Conservation (phyloP, 495 filamentous ascomycete genomes). For the Xylaria flabelliformis region DNA sequence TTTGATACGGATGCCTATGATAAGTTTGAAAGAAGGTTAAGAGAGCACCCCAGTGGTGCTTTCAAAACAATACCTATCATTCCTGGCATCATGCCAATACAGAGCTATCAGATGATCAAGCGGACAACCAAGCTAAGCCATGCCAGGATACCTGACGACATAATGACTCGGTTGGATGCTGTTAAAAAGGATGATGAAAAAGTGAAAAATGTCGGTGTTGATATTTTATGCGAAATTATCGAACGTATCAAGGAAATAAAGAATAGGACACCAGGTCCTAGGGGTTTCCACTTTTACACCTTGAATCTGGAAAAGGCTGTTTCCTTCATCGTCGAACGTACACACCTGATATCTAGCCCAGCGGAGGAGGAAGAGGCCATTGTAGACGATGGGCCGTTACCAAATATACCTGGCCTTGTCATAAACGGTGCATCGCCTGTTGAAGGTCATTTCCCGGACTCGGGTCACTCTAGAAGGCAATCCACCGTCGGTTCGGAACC, state of each 20-base stretch:
- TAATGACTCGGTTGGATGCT: conserved; percentile 75
- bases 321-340: conserved; percentile 86
- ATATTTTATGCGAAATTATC: conserved; percentile 74
- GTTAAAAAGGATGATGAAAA: conserved; percentile 90
- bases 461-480: conserved; percentile 43
- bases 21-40: conserved; percentile 76
- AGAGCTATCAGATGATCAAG: conserved; percentile 94
- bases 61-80: conserved; percentile 92
- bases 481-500: conserved; percentile 67
- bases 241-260: conserved; percentile 70
- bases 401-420: conserved; percentile 46
- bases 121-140: conserved; percentile 95
- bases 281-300: conserved; percentile 97
- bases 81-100: conserved; percentile 95
- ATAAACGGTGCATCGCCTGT: conserved; percentile 44
- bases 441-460: conserved; percentile 31
- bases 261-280: conserved; percentile 57
- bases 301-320: conserved; percentile 96
- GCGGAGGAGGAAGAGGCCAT: conserved; percentile 53
- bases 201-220: conserved; percentile 77
- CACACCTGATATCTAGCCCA: conserved; percentile 74
- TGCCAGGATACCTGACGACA: conserved; percentile 73
- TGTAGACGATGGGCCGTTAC: conserved; percentile 54
- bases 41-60: conserved; percentile 80
- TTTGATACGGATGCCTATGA: conserved; percentile 86